phyloP scores from a whole-genome alignment of 108 stramenopile genomes.

The Cyclotella baltica region DNA sequence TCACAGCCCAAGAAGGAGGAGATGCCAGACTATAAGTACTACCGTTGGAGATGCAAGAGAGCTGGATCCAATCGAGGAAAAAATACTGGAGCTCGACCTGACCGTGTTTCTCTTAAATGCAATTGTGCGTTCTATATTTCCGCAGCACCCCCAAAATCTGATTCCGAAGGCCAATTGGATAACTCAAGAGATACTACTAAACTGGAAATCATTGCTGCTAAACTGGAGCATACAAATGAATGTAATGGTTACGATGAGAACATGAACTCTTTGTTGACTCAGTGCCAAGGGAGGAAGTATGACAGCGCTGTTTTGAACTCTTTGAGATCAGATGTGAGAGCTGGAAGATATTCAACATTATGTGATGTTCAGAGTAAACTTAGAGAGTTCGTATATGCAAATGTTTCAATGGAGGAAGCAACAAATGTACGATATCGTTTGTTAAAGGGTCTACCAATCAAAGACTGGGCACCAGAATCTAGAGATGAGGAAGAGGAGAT shows the following conservation, averaged over 20 bases:
- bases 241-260: background rate
- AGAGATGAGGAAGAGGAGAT: background rate
- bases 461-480: background rate
- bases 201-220: background rate
- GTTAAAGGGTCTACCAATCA: background rate
- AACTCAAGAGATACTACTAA: background rate
- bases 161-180: too few species aligned
- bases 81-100: background rate
- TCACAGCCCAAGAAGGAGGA: too few species aligned
- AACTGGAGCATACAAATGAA: background rate
- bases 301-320: background rate
- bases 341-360: background rate
- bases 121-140: background rate
- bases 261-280: background rate
- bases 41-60: background rate
- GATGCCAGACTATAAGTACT: too few species aligned
- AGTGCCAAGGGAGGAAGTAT: background rate
- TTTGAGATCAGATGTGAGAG: background rate
- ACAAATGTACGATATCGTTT: background rate
- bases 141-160: background rate
- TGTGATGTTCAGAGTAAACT: background rate
- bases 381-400: background rate
- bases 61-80: background rate
- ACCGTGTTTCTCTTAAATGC: background rate
- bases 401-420: slow-evolving; percentile 2